Percentiles rank a stretch among this genome's conserved stretches.
Conservation (phyloP, 2,329 filamentous ascomycete genomes). For the Trichoderma sp. region DNA sequence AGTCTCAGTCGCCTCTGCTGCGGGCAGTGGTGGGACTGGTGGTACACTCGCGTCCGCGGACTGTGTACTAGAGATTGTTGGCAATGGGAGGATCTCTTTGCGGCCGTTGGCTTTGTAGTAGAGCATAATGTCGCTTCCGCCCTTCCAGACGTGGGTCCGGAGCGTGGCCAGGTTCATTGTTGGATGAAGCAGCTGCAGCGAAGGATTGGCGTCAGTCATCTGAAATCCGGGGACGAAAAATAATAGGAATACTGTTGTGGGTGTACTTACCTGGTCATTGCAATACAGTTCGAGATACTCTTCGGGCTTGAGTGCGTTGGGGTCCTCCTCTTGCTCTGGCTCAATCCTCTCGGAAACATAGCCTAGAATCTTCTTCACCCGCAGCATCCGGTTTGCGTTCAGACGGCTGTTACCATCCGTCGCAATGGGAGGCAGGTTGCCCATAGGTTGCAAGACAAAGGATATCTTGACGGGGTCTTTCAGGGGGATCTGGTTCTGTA, state of each 20-base stretch:
- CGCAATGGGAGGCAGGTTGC: constrained; percentile 70
- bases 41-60: constrained; percentile 19
- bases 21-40: constrained; percentile 17
- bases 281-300: constrained; percentile 95
- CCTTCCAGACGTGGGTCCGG: constrained; percentile 89
- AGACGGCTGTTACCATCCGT: constrained; percentile 82
- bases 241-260: background rate
- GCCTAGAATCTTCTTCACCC: constrained; percentile 88
- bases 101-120: constrained; percentile 91
- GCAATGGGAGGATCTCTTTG: constrained; percentile 52
- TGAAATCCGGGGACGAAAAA: background rate
- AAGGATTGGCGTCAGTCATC: constrained; percentile 19
- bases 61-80: background rate
- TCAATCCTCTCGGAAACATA: constrained; percentile 95
- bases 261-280: constrained; percentile 72
- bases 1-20: background rate
- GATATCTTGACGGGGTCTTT: constrained; percentile 98
- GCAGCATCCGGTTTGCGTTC: constrained; percentile 95
- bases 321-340: constrained; percentile 58
- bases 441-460: constrained; percentile 81
- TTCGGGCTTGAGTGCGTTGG: constrained; percentile 69
- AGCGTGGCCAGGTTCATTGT: constrained; percentile 94
- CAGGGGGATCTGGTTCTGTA: constrained; percentile 75
- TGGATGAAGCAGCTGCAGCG: constrained; percentile 60
- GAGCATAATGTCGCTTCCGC: constrained; percentile 86